Evolutionary conservation across 2,329 filamentous ascomycete genomes (phyloP).

Genomic region (Neofusicoccum sp.): DNA sequence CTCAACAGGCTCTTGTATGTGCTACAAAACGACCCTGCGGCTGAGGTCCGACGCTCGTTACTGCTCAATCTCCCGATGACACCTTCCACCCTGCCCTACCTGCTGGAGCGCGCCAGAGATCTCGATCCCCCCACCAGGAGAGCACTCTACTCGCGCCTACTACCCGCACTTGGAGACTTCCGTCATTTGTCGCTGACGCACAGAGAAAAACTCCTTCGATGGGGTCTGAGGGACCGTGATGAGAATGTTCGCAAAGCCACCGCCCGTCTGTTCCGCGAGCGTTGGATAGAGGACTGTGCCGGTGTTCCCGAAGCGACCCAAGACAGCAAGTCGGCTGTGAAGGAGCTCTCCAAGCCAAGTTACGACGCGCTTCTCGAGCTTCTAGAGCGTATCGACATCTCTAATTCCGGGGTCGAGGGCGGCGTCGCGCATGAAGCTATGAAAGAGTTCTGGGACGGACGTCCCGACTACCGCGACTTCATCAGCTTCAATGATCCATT

Average conservation of each 20-base stretch:
- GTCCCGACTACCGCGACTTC: slow-evolving; percentile 75
- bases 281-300: slow-evolving; percentile 97
- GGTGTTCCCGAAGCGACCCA: slow-evolving; percentile 62
- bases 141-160: slow-evolving; percentile 79
- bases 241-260: slow-evolving; percentile 92
- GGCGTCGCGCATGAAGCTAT: slow-evolving; percentile 93
- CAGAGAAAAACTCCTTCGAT: slow-evolving; percentile 90
- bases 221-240: slow-evolving; percentile 91
- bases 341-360: slow-evolving; percentile 47
- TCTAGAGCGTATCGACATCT: slow-evolving; percentile 87
- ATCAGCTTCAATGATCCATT: slow-evolving; percentile 71
- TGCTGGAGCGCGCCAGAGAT: slow-evolving; percentile 88
- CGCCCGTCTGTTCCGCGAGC: slow-evolving; percentile 82
- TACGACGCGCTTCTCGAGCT: slow-evolving; percentile 86
- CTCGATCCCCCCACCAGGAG: slow-evolving; percentile 80
- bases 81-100: slow-evolving; percentile 76
- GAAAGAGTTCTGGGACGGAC: slow-evolving; percentile 92
- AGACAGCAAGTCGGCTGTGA: slow-evolving; percentile 44
- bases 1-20: slow-evolving; percentile 82
- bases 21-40: slow-evolving; percentile 89
- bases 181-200: slow-evolving; percentile 88
- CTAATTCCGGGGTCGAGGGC: slow-evolving; percentile 84
- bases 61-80: slow-evolving; percentile 87
- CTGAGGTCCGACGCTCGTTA: slow-evolving; percentile 85
- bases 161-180: slow-evolving; percentile 91